These are phyloP conservation scores for Eucalyptus curtisii DNA, from an alignment of 345 rosid species.

Conservation along the genomic window DNA sequence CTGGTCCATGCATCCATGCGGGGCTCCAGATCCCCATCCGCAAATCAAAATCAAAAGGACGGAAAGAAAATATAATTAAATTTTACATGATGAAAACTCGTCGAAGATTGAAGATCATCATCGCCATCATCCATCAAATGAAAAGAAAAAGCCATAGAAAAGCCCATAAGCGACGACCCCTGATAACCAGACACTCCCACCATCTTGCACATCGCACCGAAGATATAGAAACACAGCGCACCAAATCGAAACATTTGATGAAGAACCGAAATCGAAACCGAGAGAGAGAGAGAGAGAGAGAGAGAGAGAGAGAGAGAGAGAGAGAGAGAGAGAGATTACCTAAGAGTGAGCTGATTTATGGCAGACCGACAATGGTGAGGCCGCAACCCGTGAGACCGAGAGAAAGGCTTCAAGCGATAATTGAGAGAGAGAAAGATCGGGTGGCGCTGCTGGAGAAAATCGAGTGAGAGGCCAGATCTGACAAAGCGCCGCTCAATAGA, in stretches of 20 bases:
- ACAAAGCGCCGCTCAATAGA: too few relatives aligned
- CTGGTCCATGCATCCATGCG: not conserved
- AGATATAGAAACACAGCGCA: too few relatives aligned
- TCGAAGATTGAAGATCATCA: not conserved
- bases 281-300: too few relatives aligned
- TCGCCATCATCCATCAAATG: not conserved
- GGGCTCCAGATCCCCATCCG: not conserved
- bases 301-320: too few relatives aligned
- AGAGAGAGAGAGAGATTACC: not conserved
- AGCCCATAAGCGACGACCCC: not conserved
- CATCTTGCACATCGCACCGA: too few relatives aligned
- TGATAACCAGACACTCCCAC: not conserved
- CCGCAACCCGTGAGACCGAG: too few relatives aligned
- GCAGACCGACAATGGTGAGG: too few relatives aligned
- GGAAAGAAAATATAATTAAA: not conserved
- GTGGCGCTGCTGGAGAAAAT: too few relatives aligned
- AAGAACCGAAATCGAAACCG: not conserved
- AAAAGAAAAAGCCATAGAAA: not conserved
- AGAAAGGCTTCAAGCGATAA: not conserved
- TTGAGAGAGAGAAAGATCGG: not conserved
- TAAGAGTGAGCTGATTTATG: not conserved
- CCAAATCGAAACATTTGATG: not conserved
- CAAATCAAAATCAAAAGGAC: not conserved
- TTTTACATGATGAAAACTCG: not conserved
- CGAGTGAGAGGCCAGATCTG: too few relatives aligned